Percentiles rank a stretch among this genome's conserved stretches.
phyloP scores from a whole-genome alignment of 1,139 yeast genomes.

The Hemisphaericaspora subhashii region DNA sequence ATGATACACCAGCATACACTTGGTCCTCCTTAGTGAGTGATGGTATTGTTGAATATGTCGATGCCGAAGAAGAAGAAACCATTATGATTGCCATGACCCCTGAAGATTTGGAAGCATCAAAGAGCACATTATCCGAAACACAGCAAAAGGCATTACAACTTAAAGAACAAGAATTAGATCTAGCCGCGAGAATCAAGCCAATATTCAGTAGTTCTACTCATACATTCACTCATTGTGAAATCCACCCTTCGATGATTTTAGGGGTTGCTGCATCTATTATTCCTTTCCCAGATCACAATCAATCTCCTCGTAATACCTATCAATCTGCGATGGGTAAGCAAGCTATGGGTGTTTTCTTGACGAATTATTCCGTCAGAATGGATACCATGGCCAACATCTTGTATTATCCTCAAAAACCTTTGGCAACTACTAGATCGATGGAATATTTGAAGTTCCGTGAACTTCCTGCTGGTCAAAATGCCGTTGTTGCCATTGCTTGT shows the following conservation, averaged over 20 bases:
- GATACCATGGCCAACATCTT: conserved; percentile 98
- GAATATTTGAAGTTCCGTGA: conserved; percentile 96
- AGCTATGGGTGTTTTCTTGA: conserved; percentile 99
- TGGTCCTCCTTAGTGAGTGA: conserved; percentile 84
- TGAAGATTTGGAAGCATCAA: conserved; percentile 81
- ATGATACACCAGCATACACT: conserved; percentile 59
- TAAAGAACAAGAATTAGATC: conserved; percentile 59
- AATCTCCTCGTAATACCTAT: conserved; percentile 98
- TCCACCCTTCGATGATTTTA: conserved; percentile 97
- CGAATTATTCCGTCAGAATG: conserved; percentile 96
- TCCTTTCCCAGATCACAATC: conserved; percentile 99
- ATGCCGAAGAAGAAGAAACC: conserved; percentile 97
- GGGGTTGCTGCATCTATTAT: conserved; percentile 98
- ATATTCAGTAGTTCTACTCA: conserved; percentile 59
- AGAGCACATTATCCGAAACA: conserved; percentile 49
- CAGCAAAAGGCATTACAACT: conserved; percentile 35
- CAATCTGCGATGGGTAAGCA: conserved; percentile 99
- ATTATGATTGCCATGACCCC: conserved; percentile 99
- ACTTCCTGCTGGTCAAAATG: conserved; percentile 98
- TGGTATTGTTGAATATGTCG: conserved; percentile 92
- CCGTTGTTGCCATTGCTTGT: conserved; percentile 96
- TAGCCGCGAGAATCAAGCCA: conserved; percentile 87
- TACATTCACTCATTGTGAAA: conserved; percentile 97
- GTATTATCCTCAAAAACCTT: conserved; percentile 98
- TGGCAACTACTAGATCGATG: conserved; percentile 99